Base-by-base conservation (phyloP, 495 filamentous ascomycete genomes). In the Peziza echinospora region DNA sequence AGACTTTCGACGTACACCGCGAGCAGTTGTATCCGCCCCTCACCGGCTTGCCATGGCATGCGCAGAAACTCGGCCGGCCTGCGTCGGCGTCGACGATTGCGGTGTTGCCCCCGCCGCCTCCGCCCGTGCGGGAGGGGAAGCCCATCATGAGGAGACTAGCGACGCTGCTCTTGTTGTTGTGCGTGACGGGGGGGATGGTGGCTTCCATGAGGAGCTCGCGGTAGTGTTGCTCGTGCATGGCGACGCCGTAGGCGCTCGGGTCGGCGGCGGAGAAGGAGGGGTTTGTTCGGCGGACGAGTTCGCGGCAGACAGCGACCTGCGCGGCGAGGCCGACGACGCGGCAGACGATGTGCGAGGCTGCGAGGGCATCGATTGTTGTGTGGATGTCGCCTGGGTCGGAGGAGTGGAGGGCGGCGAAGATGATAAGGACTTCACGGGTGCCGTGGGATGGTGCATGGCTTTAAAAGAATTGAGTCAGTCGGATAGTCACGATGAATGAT, bases 351-450 rank as follows among this genome's bases (percentile, higher is more conserved):
- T 78, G 75, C 61, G 93, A 84, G 47, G 64, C 60, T 21, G 87
- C 70, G 21, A 93, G 74, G 8, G 71, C 67, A 19, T 66, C 63
- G 58, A 94, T 87, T 1, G 86, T 99, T 53, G 80, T 72, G 59
- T 93, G 83, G 48, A 99, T 94, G 62, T 99, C 91, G 43, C 85
- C 83, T 0, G 89, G 89, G 52, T 99, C 89, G 50, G 76, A 80
- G 24, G 83, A 82, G 16, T 89, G 72, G 1, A 96, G 71, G 24
- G 87, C 89, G 39, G 89, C 91, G 56, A 85, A 92, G 42, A 96
- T 73, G 25, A 99, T 74, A 11, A 99, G 73, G 9, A 93, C 75
- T 60, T 96, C 89, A 47, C 87, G 67, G 2, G 91, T 97, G 26
- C 86, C 86, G 57, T 97, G 89, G 28, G 76, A 80, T 5, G 89